Conservation (phyloP, 345 rosid species). For the Psidium friedrichsthalianum region DNA sequence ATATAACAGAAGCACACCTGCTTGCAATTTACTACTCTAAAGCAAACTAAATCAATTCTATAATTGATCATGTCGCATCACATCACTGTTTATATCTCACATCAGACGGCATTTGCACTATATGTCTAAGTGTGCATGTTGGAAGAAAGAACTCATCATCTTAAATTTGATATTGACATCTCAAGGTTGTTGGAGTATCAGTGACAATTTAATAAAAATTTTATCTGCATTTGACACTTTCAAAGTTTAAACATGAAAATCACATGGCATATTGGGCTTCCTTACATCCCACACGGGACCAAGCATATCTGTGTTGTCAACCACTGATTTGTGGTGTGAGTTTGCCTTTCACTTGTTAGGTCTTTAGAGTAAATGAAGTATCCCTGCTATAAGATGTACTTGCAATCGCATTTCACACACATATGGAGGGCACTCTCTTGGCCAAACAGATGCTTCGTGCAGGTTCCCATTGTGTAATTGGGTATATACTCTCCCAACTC, state of each 20-base stretch:
- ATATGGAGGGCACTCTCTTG: background rate
- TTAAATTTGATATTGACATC: background rate
- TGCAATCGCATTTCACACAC: background rate
- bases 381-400: background rate
- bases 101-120: background rate
- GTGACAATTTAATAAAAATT: background rate
- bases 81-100: background rate
- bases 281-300: background rate
- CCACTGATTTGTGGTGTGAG: background rate
- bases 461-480: background rate
- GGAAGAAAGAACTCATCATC: background rate
- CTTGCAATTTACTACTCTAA: background rate
- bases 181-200: background rate
- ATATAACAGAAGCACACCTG: background rate
- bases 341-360: background rate
- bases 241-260: background rate
- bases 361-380: background rate
- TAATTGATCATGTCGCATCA: background rate
- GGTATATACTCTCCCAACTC: background rate
- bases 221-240: background rate
- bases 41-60: background rate
- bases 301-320: background rate
- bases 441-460: background rate
- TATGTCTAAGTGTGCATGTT: background rate
- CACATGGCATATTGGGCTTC: background rate